A percentile compares a stretch with the other conserved stretches of the same genome.
Conservation (phyloP, 768 basidiomycete species). For the Strobilomyces echinocephalus region DNA sequence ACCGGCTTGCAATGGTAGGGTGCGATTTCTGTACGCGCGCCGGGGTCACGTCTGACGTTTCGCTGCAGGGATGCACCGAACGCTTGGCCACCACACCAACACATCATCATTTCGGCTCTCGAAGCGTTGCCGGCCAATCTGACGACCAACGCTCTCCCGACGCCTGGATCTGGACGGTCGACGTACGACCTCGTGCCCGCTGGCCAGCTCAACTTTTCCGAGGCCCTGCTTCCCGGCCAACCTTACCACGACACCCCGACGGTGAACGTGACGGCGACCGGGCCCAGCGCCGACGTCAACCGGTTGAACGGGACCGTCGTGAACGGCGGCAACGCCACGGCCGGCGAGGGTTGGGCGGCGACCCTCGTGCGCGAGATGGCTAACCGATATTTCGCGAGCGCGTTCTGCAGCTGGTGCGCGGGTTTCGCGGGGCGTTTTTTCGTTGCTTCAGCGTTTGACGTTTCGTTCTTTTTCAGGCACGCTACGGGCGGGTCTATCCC, state of each 20-base stretch:
- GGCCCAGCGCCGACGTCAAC: slow-evolving; percentile 59
- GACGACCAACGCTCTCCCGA: slow-evolving; percentile 52
- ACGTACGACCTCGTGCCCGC: slow-evolving; percentile 66
- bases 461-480: slow-evolving; percentile 42
- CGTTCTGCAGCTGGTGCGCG: slow-evolving; percentile 82
- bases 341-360: slow-evolving; percentile 61
- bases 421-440: not conserved
- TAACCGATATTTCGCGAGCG: slow-evolving; percentile 79
- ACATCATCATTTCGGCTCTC: slow-evolving; percentile 76
- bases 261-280: slow-evolving; percentile 48
- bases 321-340: slow-evolving; percentile 62
- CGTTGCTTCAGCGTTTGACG: not conserved
- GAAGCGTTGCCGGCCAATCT: slow-evolving; percentile 69
- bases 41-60: not conserved
- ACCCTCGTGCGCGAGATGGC: slow-evolving; percentile 67
- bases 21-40: not conserved
- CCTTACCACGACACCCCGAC: slow-evolving; percentile 34
- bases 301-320: slow-evolving; percentile 47
- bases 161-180: slow-evolving; percentile 45
- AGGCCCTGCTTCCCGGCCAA: slow-evolving; percentile 69
- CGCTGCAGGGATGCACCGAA: slow-evolving; percentile 74
- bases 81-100: slow-evolving; percentile 82
- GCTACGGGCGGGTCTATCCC: slow-evolving; percentile 85
- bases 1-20: slow-evolving; percentile 77
- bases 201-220: slow-evolving; percentile 78